phyloP scores from a whole-genome alignment of 345 rosid genomes.

The Reutealis trisperma region DNA sequence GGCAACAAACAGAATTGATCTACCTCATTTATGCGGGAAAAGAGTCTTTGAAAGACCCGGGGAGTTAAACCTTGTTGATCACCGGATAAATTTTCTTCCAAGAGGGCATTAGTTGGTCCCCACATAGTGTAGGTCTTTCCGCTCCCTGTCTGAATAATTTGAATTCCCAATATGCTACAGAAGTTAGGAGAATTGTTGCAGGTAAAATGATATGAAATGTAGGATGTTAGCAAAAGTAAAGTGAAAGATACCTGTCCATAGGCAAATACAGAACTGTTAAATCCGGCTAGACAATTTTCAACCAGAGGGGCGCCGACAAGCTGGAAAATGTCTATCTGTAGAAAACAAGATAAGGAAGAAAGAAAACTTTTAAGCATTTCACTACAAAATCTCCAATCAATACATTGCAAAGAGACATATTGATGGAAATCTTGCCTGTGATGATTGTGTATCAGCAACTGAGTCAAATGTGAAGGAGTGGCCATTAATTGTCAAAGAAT shows the following conservation, averaged over 20 bases:
- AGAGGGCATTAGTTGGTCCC: slow-evolving; percentile 90
- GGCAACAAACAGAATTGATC: slow-evolving; percentile 21
- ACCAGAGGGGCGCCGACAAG: slow-evolving; percentile 90
- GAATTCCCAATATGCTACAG: slow-evolving; percentile 12
- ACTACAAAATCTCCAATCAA: neutral
- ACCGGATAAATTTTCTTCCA: slow-evolving; percentile 56
- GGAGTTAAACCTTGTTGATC: slow-evolving; percentile 93
- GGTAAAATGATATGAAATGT: neutral
- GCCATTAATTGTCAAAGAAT: slow-evolving; percentile 70
- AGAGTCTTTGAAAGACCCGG: slow-evolving; percentile 78
- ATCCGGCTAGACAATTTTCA: slow-evolving; percentile 94
- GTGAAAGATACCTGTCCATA: slow-evolving; percentile 79
- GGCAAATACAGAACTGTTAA: slow-evolving; percentile 97
- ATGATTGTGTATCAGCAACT: slow-evolving; percentile 70
- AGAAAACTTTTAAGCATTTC: slow-evolving; percentile 7
- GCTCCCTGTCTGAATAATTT: slow-evolving; percentile 75
- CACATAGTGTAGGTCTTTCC: slow-evolving; percentile 98
- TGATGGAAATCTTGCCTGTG: slow-evolving; percentile 52
- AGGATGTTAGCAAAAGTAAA: slow-evolving; percentile 3
- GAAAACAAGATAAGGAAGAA: neutral
- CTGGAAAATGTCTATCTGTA: slow-evolving; percentile 80
- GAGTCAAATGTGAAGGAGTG: slow-evolving; percentile 89
- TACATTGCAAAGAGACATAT: neutral
- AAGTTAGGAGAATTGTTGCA: slow-evolving; percentile 9
- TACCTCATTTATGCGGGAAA: slow-evolving; percentile 88